Conservation (phyloP, 2,329 filamentous ascomycete species). For the Periconia sp. region DNA sequence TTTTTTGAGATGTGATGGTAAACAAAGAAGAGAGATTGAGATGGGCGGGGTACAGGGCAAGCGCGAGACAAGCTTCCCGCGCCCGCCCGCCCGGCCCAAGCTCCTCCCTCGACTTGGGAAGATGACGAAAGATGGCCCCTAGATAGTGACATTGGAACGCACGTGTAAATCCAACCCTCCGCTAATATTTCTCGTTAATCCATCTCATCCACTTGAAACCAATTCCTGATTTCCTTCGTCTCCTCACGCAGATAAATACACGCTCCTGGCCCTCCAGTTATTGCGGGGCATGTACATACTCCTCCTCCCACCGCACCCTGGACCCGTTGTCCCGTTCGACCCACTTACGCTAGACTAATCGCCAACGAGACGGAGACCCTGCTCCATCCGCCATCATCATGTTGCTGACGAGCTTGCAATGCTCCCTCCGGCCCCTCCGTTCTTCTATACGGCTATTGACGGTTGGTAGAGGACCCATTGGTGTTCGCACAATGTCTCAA, state of each 20-base stretch:
- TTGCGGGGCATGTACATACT: background rate
- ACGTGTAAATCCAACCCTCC: background rate
- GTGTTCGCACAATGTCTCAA: slow-evolving; percentile 32
- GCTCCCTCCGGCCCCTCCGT: slow-evolving; percentile 24
- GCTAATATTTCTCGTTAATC: background rate
- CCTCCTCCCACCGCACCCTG: background rate
- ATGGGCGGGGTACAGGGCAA: background rate
- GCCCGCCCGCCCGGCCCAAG: background rate
- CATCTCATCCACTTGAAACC: background rate
- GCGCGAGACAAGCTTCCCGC: background rate
- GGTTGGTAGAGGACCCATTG: slow-evolving; percentile 4
- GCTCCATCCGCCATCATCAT: slow-evolving; percentile 27
- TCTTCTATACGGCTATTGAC: slow-evolving; percentile 10
- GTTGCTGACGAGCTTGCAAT: slow-evolving; percentile 32
- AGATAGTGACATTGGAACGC: background rate
- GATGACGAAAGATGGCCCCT: background rate
- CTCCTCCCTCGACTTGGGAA: background rate
- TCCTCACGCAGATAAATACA: slow-evolving; percentile 1
- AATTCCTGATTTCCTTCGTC: background rate
- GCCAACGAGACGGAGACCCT: background rate
- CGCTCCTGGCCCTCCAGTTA: background rate
- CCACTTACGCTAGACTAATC: background rate
- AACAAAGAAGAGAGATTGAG: slow-evolving; percentile 9
- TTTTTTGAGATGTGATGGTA: slow-evolving; percentile 10
- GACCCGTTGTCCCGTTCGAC: slow-evolving; percentile 1